Base-by-base conservation (phyloP, 345 rosid genomes). In the Hevea brasiliensis region DNA sequence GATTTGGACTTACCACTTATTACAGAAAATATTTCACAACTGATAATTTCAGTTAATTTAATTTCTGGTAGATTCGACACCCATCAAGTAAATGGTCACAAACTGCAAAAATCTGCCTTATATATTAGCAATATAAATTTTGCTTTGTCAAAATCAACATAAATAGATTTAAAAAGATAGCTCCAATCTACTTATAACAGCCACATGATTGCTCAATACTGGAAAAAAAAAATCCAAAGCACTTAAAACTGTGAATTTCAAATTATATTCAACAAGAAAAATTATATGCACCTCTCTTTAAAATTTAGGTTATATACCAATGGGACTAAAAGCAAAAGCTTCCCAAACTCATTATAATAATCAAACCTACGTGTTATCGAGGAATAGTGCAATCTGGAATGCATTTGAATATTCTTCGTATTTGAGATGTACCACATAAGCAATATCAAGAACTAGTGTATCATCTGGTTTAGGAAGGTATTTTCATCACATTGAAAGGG, bases 381-480 rank as follows among this genome's bases (percentile, higher is more conserved):
- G 92, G 81, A 72, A 89, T 35, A 94, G 73, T 24, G 98, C 98
- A 74, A 94, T 89, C 81, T 89, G 95, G 66, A 94, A 87, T 27
- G 97, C 97, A 74, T 86, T 90, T 65, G 97, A 81, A 72, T 81
- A 87, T 72, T 90, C 93, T 77, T 77, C 85, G 69, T 85, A 94
- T 80, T 86, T 89, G 60, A 86, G 78, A 83, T 94, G 88, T 82
- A 92, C 86, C 89, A 81, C 72, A 80, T 89, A 89, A 1, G 96
- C 93, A 76, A 90, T 88, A 81, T 89, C 92, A 47, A 88, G 80
- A 73, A 89, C 96, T 60, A 85, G 61, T 81, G 74, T 65, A 85
- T 94, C 98, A 85, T 94, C 97, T 73, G 98, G 97, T 67, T 95
- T 91, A 62, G 95, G 97, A 70, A 90, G 91, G 76, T 88, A 92